Evolutionary conservation across 73 alveolate species (phyloP).

Genomic region (Breviolum minutum): DNA sequence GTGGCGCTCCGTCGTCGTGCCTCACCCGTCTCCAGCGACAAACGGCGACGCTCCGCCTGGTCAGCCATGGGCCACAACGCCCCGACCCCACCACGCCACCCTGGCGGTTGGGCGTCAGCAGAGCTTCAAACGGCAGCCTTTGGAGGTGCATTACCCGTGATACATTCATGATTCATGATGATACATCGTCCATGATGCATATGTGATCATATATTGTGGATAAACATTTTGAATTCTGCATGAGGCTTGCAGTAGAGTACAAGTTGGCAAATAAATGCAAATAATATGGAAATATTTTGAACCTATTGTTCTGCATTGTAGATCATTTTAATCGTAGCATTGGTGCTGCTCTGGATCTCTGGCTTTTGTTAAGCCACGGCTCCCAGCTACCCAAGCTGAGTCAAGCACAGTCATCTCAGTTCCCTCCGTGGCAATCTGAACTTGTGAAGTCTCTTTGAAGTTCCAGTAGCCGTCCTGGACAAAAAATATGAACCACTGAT

Average conservation of each 20-base stretch:
- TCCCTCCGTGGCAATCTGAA: slow-evolving; percentile 90
- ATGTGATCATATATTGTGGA: too few relatives aligned
- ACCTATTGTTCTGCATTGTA: too few relatives aligned
- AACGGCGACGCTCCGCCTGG: not conserved
- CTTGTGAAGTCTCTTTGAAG: slow-evolving; percentile 85
- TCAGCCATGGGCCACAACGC: not conserved
- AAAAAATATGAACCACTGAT: not conserved
- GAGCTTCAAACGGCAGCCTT: too few relatives aligned
- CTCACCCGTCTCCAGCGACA: slow-evolving; percentile 9
- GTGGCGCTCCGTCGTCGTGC: slow-evolving; percentile 67
- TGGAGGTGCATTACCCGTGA: too few relatives aligned
- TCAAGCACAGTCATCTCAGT: slow-evolving; percentile 37
- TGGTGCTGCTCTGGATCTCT: too few relatives aligned
- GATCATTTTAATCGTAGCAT: too few relatives aligned
- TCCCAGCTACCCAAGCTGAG: not conserved
- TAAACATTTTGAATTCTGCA: too few relatives aligned
- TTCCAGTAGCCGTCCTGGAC: slow-evolving; percentile 89
- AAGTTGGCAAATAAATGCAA: not conserved
- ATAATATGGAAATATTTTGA: too few relatives aligned
- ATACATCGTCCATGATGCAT: too few relatives aligned
- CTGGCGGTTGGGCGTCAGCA: too few relatives aligned
- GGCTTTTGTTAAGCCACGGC: too few relatives aligned
- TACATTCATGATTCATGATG: too few relatives aligned
- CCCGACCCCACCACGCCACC: not conserved
- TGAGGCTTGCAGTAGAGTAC: not conserved